Evolutionary conservation across 352 stramenopile species (phyloP).

Genomic region (Pythium aristosporum): DNA sequence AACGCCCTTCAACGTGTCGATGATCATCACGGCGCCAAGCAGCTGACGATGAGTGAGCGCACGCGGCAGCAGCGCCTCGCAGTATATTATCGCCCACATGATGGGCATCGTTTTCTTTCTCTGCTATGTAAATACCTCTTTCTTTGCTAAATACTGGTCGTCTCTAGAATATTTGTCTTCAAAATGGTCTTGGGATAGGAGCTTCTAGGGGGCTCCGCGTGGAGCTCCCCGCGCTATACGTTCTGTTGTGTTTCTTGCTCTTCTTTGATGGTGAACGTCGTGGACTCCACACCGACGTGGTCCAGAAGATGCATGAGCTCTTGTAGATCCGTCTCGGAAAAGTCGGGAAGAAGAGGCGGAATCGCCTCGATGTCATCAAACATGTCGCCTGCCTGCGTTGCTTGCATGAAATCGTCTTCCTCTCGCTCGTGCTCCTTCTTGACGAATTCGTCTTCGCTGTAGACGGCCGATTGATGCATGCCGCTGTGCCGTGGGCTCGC

Average conservation of each 20-base stretch:
- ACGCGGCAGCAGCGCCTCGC: not conserved
- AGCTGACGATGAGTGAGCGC: not conserved
- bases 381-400: slow-evolving; percentile 3
- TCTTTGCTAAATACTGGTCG: not conserved
- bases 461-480: not conserved
- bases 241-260: not conserved
- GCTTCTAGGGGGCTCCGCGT: not conserved
- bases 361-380: slow-evolving; percentile 7
- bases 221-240: not conserved
- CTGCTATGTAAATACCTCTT: not conserved
- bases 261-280: slow-evolving; percentile 12
- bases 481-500: not conserved
- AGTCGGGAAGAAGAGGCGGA: slow-evolving; percentile 14
- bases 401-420: slow-evolving; percentile 3
- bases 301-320: slow-evolving; percentile 20
- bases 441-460: not conserved
- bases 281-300: slow-evolving; percentile 1
- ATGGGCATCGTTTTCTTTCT: not conserved
- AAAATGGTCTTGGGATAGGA: not conserved
- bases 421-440: slow-evolving; percentile 2
- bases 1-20: slow-evolving; percentile 3
- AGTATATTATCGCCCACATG: not conserved
- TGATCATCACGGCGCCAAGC: not conserved
- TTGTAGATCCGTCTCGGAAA: slow-evolving; percentile 16
- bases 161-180: not conserved